Base-by-base conservation (phyloP, 345 rosid species). In the Sonneratia alba region DNA sequence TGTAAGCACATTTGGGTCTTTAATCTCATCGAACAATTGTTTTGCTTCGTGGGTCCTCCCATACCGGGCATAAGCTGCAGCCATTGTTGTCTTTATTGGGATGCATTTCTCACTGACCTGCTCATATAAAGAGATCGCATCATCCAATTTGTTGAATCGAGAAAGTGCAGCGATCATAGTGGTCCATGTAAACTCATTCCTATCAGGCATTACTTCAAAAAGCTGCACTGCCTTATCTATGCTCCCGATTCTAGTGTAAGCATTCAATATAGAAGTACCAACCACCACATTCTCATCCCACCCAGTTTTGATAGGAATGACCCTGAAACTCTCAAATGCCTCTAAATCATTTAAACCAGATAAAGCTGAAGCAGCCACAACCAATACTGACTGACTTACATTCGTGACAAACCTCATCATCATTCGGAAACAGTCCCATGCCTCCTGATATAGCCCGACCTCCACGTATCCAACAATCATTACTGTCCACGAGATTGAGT, bases 51-150 rank as follows among this genome's bases (percentile, higher is more conserved):
- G 18, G 38, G 27, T 62, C 66, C 38, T 62, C 66, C 66, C 66
- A 62, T 9, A 34, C 18, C 66, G 38, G 7, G 38, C 37, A 62
- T 62, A 62, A 18, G 66, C 66, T 10, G 66, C 37, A 12, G 66
- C 66, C 66, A 62, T 62, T 62, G 66, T 62, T 11, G 66, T 62
- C 66, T 62, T 62, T 27, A 62, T 24, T 4, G 38, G 27, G 38
- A 24, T 62, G 37, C 38, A 62, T 32, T 62, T 62, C 6, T 62
- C 66, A 62, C 37, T 32, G 19, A 62, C 10, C 27, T 62, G 66
- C 66, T 62, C 66, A 24, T 62, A 62, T 6, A 62, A 62, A 2
- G 66, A 27, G 16, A 62, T 6, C 2, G 66, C 66, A 24, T 12
- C 36, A 10, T 34, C 37, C 32, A 62, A 34, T 62, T 34, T 7